phyloP scores from a whole-genome alignment of 352 stramenopile genomes.

The Globisporangium recalcitrans region DNA sequence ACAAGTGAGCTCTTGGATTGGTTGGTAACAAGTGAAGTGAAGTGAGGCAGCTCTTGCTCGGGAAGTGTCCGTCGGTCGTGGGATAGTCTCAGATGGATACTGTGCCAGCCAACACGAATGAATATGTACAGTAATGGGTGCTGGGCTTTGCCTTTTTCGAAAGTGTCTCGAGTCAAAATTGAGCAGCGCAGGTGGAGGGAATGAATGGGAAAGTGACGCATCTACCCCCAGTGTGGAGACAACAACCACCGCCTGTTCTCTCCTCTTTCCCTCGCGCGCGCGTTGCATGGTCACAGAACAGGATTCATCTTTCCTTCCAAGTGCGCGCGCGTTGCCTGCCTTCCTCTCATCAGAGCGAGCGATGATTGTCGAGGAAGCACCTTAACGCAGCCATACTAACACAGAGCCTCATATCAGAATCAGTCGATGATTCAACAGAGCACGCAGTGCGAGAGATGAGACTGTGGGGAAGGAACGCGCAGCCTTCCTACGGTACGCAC shows the following conservation, averaged over 20 bases:
- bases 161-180: neutral
- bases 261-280: neutral
- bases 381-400: neutral
- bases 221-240: too few relatives aligned
- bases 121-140: neutral
- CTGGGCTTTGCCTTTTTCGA: neutral
- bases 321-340: too few relatives aligned
- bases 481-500: neutral
- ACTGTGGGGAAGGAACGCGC: neutral
- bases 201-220: neutral
- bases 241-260: too few relatives aligned
- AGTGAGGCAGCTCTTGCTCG: neutral
- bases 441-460: neutral
- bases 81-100: neutral
- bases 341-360: too few relatives aligned
- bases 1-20: conserved; percentile 2
- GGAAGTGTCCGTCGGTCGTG: neutral
- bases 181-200: neutral
- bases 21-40: neutral
- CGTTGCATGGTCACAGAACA: neutral
- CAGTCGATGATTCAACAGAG: neutral
- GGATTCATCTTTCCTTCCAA: neutral
- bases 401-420: conserved; percentile 5
- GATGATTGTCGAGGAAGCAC: too few relatives aligned
- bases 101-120: neutral